Percentiles rank a stretch among this genome's conserved stretches.
phyloP scores from a whole-genome alignment of 1,284 basidiomycete species.

The Rhodotorula mucilaginosa region DNA sequence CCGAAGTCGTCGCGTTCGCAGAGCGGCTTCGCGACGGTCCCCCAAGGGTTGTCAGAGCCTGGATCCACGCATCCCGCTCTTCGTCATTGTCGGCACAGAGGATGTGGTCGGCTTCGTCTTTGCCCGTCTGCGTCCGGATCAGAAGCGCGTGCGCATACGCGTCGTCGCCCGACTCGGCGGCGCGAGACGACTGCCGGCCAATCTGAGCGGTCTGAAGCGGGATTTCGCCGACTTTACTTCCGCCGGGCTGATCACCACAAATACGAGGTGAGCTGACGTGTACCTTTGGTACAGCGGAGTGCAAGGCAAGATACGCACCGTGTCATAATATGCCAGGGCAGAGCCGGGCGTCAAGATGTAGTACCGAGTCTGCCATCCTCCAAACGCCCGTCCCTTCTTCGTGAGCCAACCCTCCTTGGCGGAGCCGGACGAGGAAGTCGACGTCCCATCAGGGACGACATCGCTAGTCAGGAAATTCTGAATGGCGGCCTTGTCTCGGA shows the following conservation, averaged over 20 bases:
- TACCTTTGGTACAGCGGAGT: too few relatives aligned
- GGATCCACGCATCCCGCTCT: slow-evolving; percentile 91
- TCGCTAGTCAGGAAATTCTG: slow-evolving; percentile 91
- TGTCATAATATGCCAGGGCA: slow-evolving; percentile 89
- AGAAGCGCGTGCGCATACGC: slow-evolving; percentile 96
- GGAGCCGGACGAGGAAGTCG: slow-evolving; percentile 50
- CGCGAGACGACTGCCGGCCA: slow-evolving; percentile 57
- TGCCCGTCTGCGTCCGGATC: slow-evolving; percentile 67
- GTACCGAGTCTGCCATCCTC: slow-evolving; percentile 85
- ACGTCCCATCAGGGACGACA: slow-evolving; percentile 54
- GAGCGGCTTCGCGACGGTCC: slow-evolving; percentile 26
- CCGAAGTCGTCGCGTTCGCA: not conserved
- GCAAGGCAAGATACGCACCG: slow-evolving; percentile 58
- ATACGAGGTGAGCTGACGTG: not conserved
- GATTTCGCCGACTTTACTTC: slow-evolving; percentile 84
- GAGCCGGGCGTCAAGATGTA: slow-evolving; percentile 80
- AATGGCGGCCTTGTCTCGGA: slow-evolving; percentile 84
- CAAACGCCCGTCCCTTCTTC: slow-evolving; percentile 94
- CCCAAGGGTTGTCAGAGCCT: slow-evolving; percentile 68
- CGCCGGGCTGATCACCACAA: slow-evolving; percentile 65
- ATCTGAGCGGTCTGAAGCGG: slow-evolving; percentile 36
- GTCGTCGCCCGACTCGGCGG: slow-evolving; percentile 62
- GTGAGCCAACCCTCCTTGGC: slow-evolving; percentile 88
- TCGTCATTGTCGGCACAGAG: slow-evolving; percentile 92
- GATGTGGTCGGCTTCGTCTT: slow-evolving; percentile 76